A percentile compares a stretch with the other conserved stretches of the same genome.
phyloP scores from a whole-genome alignment of 2,329 filamentous ascomycete species.

The Epicoccum sorghinum region DNA sequence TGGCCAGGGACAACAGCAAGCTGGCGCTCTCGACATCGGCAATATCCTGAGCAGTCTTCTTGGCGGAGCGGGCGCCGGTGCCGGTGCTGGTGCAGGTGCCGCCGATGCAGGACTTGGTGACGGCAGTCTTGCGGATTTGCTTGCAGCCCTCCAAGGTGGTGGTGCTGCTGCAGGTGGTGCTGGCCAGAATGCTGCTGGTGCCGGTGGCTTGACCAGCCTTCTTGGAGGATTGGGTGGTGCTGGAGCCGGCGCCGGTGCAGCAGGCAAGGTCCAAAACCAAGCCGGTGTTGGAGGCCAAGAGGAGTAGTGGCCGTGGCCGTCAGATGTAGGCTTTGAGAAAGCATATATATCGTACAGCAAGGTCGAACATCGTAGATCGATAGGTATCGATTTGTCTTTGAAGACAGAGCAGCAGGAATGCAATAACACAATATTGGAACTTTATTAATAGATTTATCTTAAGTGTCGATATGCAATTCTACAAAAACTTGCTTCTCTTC shows the following conservation, averaged over 20 bases:
- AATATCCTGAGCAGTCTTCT: constrained; percentile 14
- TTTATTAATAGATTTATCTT: constrained; percentile 5
- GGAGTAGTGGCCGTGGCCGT: too few species aligned
- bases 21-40: constrained; percentile 2
- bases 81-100: background rate
- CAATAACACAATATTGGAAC: background rate
- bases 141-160: background rate
- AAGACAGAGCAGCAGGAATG: background rate
- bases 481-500: background rate
- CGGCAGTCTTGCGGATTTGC: constrained; percentile 1
- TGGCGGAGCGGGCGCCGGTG: constrained; percentile 10
- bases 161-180: background rate
- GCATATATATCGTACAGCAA: background rate
- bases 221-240: background rate
- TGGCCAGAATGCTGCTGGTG: background rate
- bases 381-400: constrained; percentile 7
- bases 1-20: constrained; percentile 10
- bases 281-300: background rate
- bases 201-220: background rate
- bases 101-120: background rate
- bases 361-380: background rate
- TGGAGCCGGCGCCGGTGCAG: background rate
- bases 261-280: background rate
- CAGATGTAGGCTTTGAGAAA: background rate
- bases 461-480: background rate